Evolutionary conservation across 2,329 filamentous ascomycete species (phyloP).

Genomic region (Raffaelea ambrosiae): DNA sequence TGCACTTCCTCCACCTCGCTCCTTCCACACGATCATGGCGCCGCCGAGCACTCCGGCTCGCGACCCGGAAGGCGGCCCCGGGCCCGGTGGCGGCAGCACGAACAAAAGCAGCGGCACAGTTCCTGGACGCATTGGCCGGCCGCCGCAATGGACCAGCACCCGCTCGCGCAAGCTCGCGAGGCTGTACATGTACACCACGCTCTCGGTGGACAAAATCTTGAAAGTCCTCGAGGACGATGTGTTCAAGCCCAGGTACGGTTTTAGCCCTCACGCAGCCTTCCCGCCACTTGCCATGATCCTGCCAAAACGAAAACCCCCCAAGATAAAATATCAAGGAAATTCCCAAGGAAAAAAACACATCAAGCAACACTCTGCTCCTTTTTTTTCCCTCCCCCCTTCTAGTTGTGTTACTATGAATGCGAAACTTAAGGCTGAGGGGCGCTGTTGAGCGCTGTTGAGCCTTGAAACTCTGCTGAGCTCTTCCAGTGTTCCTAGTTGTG

Average conservation of each 20-base stretch:
- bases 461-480: no score
- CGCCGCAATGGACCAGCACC: conserved; percentile 46
- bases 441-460: no score
- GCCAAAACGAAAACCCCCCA: no score
- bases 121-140: conserved; percentile 35
- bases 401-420: no score
- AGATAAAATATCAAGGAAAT: no score
- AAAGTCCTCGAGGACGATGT: conserved; percentile 34
- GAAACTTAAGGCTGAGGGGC: no score
- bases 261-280: background rate
- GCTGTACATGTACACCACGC: conserved; percentile 48
- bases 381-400: no score
- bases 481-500: no score
- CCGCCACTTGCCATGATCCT: conserved; percentile 7
- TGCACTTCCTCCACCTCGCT: background rate
- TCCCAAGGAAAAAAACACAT: no score
- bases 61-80: conserved; percentile 6
- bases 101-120: conserved; percentile 9
- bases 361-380: no score
- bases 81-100: conserved; percentile 3
- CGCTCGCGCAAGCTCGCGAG: conserved; percentile 44
- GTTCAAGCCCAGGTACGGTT: conserved; percentile 36
- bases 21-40: conserved; percentile 4
- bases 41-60: conserved; percentile 9
- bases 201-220: conserved; percentile 44